Conservation (phyloP, 129 eudicot genomes). For the Silybum marianum region DNA sequence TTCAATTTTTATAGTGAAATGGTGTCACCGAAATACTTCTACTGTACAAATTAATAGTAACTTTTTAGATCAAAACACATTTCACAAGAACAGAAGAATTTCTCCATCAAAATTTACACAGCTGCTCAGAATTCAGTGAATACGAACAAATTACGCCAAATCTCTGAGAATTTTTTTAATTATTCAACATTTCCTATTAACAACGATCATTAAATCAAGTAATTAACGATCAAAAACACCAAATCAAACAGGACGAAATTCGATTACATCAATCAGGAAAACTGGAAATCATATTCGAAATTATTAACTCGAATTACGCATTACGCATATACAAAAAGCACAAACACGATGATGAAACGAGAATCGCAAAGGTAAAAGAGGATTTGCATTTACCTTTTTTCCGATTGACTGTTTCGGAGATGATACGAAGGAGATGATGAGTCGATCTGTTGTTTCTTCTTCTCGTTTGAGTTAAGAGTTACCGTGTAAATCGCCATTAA, state of each 20-base stretch:
- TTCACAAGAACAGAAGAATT: not conserved
- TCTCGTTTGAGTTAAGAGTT: conserved; percentile 11
- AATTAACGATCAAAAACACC: not conserved
- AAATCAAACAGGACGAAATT: not conserved
- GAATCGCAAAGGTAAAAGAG: conserved; percentile 28
- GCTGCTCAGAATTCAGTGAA: not conserved
- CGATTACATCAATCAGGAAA: conserved; percentile 15
- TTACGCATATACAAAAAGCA: not conserved
- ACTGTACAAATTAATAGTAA: not conserved
- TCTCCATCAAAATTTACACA: not conserved
- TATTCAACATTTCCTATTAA: not conserved
- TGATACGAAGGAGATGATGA: conserved; percentile 13
- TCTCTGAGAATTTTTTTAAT: not conserved
- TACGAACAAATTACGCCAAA: not conserved
- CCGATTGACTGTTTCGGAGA: conserved; percentile 17
- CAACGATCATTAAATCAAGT: not conserved
- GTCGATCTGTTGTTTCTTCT: conserved; percentile 22
- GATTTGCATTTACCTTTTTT: conserved; percentile 15
- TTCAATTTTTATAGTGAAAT: not conserved
- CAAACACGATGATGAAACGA: not conserved
- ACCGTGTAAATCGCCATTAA: conserved; percentile 39
- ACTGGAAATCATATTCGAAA: not conserved
- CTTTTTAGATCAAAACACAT: not conserved
- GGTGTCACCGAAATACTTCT: not conserved
- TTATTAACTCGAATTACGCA: conserved; percentile 8